Evolutionary conservation across 1,284 basidiomycete species (phyloP), one percentile per base, ranked within the genome.

Genomic region (Athelia psychrophila): DNA sequence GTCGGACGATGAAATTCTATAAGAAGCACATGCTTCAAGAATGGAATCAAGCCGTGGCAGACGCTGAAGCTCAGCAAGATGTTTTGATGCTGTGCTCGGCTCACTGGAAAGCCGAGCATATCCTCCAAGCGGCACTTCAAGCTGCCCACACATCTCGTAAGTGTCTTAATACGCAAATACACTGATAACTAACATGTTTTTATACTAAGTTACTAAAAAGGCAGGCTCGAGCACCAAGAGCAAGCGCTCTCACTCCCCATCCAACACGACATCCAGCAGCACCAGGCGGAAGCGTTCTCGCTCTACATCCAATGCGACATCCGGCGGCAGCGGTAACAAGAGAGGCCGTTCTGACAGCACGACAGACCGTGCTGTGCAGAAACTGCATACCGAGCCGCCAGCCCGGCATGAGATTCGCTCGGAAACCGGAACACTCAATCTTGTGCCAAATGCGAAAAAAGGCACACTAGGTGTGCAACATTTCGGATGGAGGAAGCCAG

Each of bases 31-130:
- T 12, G 10, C 33, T n/a, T n/a, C 10, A 35, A n/a, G 33, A 35
- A n/a, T 35, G 33, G 33, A n/a, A n/a, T 12, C n/a, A n/a, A 10
- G 10, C 12, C 42, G 13, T 44, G 10, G 19, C 12, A 10, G n/a
- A 44, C 10, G 20, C 10, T 44, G 16, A 19, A 44, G 42, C 10
- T 12, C 20, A 44, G 42, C 42, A 44, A 19, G 12, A 10, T 12
- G 12, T 44, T 19, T 19, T 44, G 10, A 19, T 19, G 12, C 42
- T 44, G 19, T 44, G 42, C 19, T 10, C 42, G 10, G 42, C n/a
- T 12, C 42, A 44, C 19, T 44, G 42, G 42, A 44, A 44, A 44
- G 42, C 42, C 12, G 42, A 44, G 10, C 42, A 44, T 44, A 19
- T 44, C 13, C 42, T 44, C 10, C 12, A 19, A 10, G 19, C 10